Base-by-base conservation (phyloP, 2,329 filamentous ascomycete species). In the Botrytis fragariae region DNA sequence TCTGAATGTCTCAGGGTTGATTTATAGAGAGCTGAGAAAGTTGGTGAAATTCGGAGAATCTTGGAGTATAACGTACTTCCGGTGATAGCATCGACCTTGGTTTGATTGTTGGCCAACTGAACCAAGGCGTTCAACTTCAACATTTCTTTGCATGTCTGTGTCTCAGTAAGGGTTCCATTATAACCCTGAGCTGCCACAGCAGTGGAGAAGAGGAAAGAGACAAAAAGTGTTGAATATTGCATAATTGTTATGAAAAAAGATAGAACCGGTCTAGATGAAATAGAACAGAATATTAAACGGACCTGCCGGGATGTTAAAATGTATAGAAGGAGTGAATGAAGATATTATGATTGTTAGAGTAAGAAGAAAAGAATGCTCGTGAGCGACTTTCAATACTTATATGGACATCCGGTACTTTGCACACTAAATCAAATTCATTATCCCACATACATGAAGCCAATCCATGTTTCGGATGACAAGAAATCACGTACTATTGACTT, bases 81-180 rank as follows among this genome's bases (percentile, higher is more conserved):
- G 64, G 81, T 80, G 63, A 79, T 74, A 67, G 78, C 69, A 48
- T 79, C 77, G 6, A 84, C 79, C 74, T 78, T 76, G 48, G 83
- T 84, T 10, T 78, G 74, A 78, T 84, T 84, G 77, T 76, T 74
- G 32, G 82, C 82, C 7, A 83, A 76, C 59, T 79, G 76, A 71
- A 82, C 76, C 48, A 81, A 60, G 57, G 76, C 63, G 74, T 78
- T 81, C 8, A 83, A 77, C 72, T 77, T 76, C 62, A 76, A 69
- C 67, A 84, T 79, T 65, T 80, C 74, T 65, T 77, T 77, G 79
- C 83, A 84, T 73, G 81, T 78, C 37, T 77, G 76, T 76, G 79
- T 78, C 69, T 79, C 77, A 60, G 74, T 79, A 71, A 78, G 81
- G 75, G 76, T 81, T 61, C 69, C 75, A 45, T 79, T 77, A 69